Percentiles rank a stretch among this genome's conserved stretches.
Evolutionary conservation across 1,284 basidiomycete species (phyloP).

Genomic region (Bondarzewia mesenterica): DNA sequence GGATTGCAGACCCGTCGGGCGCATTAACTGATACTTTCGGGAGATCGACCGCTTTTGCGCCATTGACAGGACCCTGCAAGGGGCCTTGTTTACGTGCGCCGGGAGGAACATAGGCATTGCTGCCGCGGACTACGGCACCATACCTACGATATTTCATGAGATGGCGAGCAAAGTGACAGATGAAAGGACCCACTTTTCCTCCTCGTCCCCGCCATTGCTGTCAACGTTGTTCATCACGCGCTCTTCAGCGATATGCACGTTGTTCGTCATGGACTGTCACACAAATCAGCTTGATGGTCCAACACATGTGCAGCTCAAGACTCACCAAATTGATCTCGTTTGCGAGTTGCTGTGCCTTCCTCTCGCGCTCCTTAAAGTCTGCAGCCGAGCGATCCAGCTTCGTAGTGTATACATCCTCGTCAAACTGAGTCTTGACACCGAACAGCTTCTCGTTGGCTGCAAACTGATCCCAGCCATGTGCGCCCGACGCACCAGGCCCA

Average conservation of each 20-base stretch:
- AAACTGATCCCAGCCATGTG: slow-evolving; percentile 88
- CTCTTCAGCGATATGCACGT: slow-evolving; percentile 89
- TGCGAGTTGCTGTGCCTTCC: slow-evolving; percentile 82
- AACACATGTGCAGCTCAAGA: too few species aligned
- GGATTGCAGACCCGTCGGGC: slow-evolving; percentile 46
- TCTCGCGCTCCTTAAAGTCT: slow-evolving; percentile 86
- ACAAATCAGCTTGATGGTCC: too few species aligned
- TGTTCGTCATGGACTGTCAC: slow-evolving; percentile 60
- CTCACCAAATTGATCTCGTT: slow-evolving; percentile 83
- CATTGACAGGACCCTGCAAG: slow-evolving; percentile 5
- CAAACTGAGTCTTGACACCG: slow-evolving; percentile 86
- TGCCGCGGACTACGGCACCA: slow-evolving; percentile 83
- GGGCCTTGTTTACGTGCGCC: slow-evolving; percentile 51
- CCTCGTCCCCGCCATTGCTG: slow-evolving; percentile 80
- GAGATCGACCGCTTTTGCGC: slow-evolving; percentile 31
- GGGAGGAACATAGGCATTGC: slow-evolving; percentile 90
- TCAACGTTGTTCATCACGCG: slow-evolving; percentile 59
- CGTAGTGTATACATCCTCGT: slow-evolving; percentile 95
- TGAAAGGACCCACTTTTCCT: slow-evolving; percentile 72
- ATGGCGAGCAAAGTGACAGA: slow-evolving; percentile 10
- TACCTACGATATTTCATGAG: slow-evolving; percentile 50
- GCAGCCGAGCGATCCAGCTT: slow-evolving; percentile 80
- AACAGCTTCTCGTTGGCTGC: slow-evolving; percentile 90
- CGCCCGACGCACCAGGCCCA: slow-evolving; percentile 35
- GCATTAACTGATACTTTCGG: slow-evolving; percentile 68